Evolutionary conservation across 768 basidiomycete genomes (phyloP).

Genomic region (Auricularia heimuer): DNA sequence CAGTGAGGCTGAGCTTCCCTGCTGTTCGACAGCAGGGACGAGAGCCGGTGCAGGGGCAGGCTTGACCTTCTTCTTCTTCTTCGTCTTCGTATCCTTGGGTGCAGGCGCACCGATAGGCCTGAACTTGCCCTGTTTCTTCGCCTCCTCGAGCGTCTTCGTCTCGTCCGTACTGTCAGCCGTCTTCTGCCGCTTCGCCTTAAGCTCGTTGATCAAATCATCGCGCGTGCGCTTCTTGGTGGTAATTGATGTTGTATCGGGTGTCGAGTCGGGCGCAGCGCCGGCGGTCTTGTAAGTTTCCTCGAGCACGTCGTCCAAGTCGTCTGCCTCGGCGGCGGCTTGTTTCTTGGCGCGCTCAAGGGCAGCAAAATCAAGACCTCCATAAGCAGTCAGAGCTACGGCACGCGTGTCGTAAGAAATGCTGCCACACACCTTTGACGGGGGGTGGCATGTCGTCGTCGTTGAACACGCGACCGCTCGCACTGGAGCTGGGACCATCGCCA

Average conservation of each 20-base stretch:
- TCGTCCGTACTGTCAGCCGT: slow-evolving; percentile 13
- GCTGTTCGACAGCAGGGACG: too few relatives aligned
- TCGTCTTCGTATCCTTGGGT: slow-evolving; percentile 31
- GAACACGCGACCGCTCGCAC: slow-evolving; percentile 1
- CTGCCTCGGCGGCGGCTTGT: slow-evolving; percentile 34
- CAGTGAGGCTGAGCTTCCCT: too few relatives aligned
- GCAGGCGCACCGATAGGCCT: slow-evolving; percentile 15
- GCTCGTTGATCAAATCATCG: slow-evolving; percentile 61
- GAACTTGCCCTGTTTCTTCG: slow-evolving; percentile 28
- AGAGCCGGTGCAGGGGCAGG: too few relatives aligned
- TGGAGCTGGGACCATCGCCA: neutral
- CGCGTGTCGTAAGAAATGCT: slow-evolving; percentile 46
- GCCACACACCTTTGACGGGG: neutral
- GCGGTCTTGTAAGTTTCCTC: slow-evolving; percentile 59
- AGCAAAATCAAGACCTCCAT: slow-evolving; percentile 83
- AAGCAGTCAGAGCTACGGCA: slow-evolving; percentile 81
- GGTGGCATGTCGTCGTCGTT: slow-evolving; percentile 64
- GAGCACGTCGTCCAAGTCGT: slow-evolving; percentile 69
- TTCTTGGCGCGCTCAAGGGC: slow-evolving; percentile 79
- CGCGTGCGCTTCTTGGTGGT: slow-evolving; percentile 56
- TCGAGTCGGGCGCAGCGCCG: slow-evolving; percentile 19
- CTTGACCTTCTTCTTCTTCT: slow-evolving; percentile 24
- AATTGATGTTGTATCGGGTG: slow-evolving; percentile 1
- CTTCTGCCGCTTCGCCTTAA: slow-evolving; percentile 54
- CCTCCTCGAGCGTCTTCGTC: slow-evolving; percentile 10